phyloP scores from a whole-genome alignment of 108 stramenopile species.

The Skeletonema marinoi region DNA sequence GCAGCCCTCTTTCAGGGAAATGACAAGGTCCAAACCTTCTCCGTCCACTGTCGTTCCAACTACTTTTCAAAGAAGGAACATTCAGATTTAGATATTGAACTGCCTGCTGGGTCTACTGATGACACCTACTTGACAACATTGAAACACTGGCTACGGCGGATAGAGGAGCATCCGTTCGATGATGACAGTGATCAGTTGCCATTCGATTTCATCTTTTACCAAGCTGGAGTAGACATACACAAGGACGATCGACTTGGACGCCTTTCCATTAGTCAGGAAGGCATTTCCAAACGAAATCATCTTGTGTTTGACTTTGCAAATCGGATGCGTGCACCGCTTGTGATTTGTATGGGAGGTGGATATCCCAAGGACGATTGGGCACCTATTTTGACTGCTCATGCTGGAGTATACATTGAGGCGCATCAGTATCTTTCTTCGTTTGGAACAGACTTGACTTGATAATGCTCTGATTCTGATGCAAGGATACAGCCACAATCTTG shows the following conservation, averaged over 20 bases:
- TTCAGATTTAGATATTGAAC: slow-evolving; percentile 83
- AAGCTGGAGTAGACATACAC: slow-evolving; percentile 87
- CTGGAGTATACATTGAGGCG: slow-evolving; percentile 78
- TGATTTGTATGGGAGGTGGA: slow-evolving; percentile 90
- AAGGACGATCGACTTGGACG: slow-evolving; percentile 80
- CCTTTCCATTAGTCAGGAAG: slow-evolving; percentile 59
- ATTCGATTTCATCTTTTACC: slow-evolving; percentile 83
- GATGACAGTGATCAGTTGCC: slow-evolving; percentile 24
- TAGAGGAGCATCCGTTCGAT: slow-evolving; percentile 42
- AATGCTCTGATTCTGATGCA: too few relatives aligned
- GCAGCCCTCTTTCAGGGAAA: slow-evolving; percentile 74
- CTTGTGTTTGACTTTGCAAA: slow-evolving; percentile 64
- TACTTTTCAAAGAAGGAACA: slow-evolving; percentile 82
- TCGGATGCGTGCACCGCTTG: slow-evolving; percentile 50
- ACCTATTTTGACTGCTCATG: slow-evolving; percentile 75
- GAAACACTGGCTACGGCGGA: slow-evolving; percentile 70
- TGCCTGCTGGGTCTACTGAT: slow-evolving; percentile 73
- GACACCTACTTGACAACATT: slow-evolving; percentile 74
- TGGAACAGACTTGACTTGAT: background rate
- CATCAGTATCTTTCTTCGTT: slow-evolving; percentile 43
- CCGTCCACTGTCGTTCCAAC: slow-evolving; percentile 81
- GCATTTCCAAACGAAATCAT: slow-evolving; percentile 66
- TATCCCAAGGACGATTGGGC: slow-evolving; percentile 79
- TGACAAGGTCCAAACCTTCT: slow-evolving; percentile 72
- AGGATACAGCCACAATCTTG: too few relatives aligned